Conservation (phyloP, 208 protist species). For the Blechomonas ayalai region DNA sequence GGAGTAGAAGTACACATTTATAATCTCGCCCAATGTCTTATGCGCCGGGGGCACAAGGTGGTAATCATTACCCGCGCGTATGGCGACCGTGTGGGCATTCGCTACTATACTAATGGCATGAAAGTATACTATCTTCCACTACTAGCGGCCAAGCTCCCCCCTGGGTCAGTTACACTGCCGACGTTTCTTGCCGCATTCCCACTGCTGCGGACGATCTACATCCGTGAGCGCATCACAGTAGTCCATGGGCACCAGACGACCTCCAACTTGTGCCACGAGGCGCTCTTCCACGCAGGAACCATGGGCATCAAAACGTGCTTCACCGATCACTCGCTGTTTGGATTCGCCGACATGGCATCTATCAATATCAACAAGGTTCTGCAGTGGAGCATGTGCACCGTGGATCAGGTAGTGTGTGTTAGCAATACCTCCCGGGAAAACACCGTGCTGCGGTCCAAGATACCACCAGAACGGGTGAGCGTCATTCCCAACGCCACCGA, state of each 20-base stretch:
- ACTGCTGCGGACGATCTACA: slow-evolving; percentile 91
- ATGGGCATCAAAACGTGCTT: slow-evolving; percentile 95
- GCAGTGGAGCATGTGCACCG: slow-evolving; percentile 91
- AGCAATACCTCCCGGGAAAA: slow-evolving; percentile 98
- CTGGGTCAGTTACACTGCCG: slow-evolving; percentile 87
- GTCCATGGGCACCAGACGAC: slow-evolving; percentile 97
- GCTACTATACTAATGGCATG: slow-evolving; percentile 94
- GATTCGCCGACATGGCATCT: slow-evolving; percentile 92
- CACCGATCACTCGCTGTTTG: slow-evolving; percentile 99
- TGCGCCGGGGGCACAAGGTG: slow-evolving; percentile 94
- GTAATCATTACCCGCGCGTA: slow-evolving; percentile 96
- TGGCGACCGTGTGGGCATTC: slow-evolving; percentile 90
- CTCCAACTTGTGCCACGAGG: slow-evolving; percentile 94
- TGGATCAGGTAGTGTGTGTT: slow-evolving; percentile 98
- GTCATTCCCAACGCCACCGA: slow-evolving; percentile 98
- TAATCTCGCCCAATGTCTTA: slow-evolving; percentile 93
- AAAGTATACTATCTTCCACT: slow-evolving; percentile 98
- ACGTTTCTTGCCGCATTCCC: slow-evolving; percentile 82
- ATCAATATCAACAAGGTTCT: slow-evolving; percentile 97
- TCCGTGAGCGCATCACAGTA: slow-evolving; percentile 95
- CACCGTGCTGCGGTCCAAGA: slow-evolving; percentile 92
- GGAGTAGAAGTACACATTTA: slow-evolving; percentile 98
- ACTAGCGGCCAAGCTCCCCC: slow-evolving; percentile 82
- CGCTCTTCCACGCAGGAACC: slow-evolving; percentile 91
- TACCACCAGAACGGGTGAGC: slow-evolving; percentile 88